These are phyloP conservation scores for Canna indica DNA, from an alignment of 176 grass and related monocot species.

Conservation along the genomic window DNA sequence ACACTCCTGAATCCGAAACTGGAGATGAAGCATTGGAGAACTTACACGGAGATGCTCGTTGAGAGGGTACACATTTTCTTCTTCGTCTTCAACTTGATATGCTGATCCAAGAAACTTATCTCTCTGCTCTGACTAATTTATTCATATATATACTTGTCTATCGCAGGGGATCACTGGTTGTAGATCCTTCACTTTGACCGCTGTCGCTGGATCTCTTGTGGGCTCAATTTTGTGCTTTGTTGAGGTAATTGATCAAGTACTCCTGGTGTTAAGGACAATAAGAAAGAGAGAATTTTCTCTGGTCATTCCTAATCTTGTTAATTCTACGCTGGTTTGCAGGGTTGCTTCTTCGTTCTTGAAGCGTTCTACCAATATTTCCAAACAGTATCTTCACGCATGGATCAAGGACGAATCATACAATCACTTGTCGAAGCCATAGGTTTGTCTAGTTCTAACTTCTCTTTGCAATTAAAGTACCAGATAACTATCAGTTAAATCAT, in stretches of 20 bases:
- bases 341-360: conserved; percentile 46
- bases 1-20: neutral
- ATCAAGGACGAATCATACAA: conserved; percentile 42
- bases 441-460: neutral
- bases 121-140: neutral
- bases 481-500: neutral
- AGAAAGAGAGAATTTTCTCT: neutral
- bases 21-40: neutral
- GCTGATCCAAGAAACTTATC: neutral
- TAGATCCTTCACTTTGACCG: conserved; percentile 59
- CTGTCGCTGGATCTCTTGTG: conserved; percentile 65
- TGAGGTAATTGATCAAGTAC: conserved; percentile 30
- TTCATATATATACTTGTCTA: neutral
- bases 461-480: neutral
- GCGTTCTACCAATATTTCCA: conserved; percentile 45
- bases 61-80: neutral
- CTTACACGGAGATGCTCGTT: neutral
- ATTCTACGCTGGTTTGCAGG: conserved; percentile 32
- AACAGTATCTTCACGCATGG: conserved; percentile 22
- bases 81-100: neutral
- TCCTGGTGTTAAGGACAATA: neutral
- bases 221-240: conserved; percentile 75
- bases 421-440: conserved; percentile 57
- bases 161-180: conserved; percentile 42
- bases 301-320: neutral